Evolutionary conservation across 331 rosid species (phyloP).

Genomic region (Quercus lobata): DNA sequence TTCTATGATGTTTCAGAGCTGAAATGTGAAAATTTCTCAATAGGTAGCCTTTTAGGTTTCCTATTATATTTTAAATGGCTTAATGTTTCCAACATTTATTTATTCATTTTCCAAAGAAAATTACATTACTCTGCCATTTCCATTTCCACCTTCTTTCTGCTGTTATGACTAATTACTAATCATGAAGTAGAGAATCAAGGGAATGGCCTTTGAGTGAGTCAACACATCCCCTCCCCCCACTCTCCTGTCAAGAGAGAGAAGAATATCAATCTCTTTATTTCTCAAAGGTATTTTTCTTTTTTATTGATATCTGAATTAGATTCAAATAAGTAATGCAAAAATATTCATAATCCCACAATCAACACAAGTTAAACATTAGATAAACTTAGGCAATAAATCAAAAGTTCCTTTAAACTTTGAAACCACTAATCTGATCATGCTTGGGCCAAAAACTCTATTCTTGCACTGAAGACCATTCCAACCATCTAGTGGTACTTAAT

Average conservation of each 20-base stretch:
- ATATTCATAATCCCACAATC: neutral
- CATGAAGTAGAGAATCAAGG: neutral
- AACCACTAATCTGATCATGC: neutral
- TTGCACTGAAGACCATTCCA: neutral
- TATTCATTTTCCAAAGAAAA: neutral
- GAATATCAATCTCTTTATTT: neutral
- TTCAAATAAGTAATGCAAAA: slow-evolving; percentile 5
- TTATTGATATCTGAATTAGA: no score
- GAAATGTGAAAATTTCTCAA: neutral
- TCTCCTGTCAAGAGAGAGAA: neutral
- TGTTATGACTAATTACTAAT: neutral
- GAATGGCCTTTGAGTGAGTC: neutral
- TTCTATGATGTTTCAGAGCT: neutral
- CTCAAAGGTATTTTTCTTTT: no score
- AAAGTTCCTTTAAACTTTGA: slow-evolving; percentile 8
- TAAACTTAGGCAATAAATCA: slow-evolving; percentile 17
- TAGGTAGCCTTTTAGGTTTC: neutral
- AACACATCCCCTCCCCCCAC: neutral
- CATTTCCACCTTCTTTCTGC: neutral
- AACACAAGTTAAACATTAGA: slow-evolving; percentile 17
- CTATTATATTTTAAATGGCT: neutral
- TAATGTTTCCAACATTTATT: neutral
- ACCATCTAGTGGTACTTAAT: slow-evolving; percentile 74
- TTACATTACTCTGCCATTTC: neutral
- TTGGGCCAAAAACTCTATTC: slow-evolving; percentile 1